A percentile compares a stretch with the other conserved stretches of the same genome.
Conservation (phyloP, 352 stramenopile species). For the Hyaloperonospora brassicae region DNA sequence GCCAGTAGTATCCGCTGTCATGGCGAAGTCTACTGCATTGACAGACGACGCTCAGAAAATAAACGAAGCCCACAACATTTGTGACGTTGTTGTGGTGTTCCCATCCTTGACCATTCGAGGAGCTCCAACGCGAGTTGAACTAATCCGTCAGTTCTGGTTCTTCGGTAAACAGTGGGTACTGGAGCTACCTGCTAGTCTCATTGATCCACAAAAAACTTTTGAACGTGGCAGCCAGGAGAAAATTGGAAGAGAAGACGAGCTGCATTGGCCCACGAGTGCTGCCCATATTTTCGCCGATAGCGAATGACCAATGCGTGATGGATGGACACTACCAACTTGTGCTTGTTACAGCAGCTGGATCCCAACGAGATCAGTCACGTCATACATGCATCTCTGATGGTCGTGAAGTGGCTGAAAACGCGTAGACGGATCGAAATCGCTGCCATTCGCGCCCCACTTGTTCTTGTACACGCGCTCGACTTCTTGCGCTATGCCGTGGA, state of each 20-base stretch:
- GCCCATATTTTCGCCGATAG: conserved; percentile 68
- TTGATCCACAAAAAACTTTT: conserved; percentile 75
- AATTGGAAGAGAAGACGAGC: conserved; percentile 88
- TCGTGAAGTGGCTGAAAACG: conserved; percentile 45
- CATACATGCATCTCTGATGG: conserved; percentile 43
- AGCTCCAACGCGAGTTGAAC: conserved; percentile 37
- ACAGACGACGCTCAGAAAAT: not conserved
- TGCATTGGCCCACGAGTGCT: conserved; percentile 62
- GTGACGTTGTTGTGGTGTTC: conserved; percentile 69
- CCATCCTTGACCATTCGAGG: conserved; percentile 45
- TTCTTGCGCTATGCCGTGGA: conserved; percentile 28
- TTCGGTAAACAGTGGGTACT: conserved; percentile 79
- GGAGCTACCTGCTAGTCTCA: conserved; percentile 88
- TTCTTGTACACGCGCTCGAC: conserved; percentile 47
- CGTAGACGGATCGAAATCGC: conserved; percentile 33
- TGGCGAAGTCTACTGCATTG: not conserved
- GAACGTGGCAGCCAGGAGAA: conserved; percentile 62
- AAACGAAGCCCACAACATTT: conserved; percentile 24
- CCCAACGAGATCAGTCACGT: conserved; percentile 69
- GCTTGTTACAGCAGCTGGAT: conserved; percentile 50
- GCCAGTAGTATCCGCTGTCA: not conserved
- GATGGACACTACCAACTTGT: conserved; percentile 65
- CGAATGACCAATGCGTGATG: conserved; percentile 74
- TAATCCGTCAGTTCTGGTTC: conserved; percentile 89
- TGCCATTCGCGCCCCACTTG: conserved; percentile 53